phyloP scores from a whole-genome alignment of 176 grass and related monocot species.

The Raddia guianensis region DNA sequence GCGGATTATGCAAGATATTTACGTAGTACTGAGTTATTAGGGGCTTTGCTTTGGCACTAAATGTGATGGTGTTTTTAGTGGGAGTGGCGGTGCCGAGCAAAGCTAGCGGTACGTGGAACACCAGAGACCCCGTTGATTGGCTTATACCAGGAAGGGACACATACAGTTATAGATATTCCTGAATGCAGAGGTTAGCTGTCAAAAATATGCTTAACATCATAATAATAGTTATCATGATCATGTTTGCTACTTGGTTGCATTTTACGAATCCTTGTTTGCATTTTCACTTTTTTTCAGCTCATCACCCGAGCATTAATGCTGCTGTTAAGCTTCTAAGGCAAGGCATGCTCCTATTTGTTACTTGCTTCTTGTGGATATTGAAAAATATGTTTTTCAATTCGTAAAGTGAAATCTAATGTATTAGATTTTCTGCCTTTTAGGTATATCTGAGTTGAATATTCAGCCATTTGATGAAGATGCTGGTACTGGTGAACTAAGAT shows the following conservation, averaged over 20 bases:
- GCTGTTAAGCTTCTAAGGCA: constrained; percentile 77
- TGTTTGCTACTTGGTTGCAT: not conserved
- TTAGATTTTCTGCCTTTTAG: constrained; percentile 47
- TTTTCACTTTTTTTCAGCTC: constrained; percentile 54
- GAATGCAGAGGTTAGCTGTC: constrained; percentile 70
- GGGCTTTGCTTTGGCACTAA: constrained; percentile 20
- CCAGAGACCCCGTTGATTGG: constrained; percentile 70
- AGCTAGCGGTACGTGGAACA: constrained; percentile 86
- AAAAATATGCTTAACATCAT: not conserved
- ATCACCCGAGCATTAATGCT: constrained; percentile 93
- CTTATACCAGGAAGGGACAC: constrained; percentile 93
- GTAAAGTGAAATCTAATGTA: constrained; percentile 14
- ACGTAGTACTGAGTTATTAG: not conserved
- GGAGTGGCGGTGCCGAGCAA: constrained; percentile 96
- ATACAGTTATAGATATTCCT: constrained; percentile 78
- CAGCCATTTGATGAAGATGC: constrained; percentile 80
- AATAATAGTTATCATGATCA: not conserved
- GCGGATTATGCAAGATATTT: constrained; percentile 4
- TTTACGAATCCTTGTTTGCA: constrained; percentile 33
- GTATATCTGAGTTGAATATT: constrained; percentile 87
- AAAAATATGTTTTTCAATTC: not conserved
- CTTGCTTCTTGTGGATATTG: constrained; percentile 32
- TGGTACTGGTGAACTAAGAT: constrained; percentile 83
- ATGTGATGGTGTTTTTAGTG: constrained; percentile 47
- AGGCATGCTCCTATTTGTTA: constrained; percentile 46